Conservation (phyloP, 2,329 filamentous ascomycete genomes). For the Aspergillus sp. region DNA sequence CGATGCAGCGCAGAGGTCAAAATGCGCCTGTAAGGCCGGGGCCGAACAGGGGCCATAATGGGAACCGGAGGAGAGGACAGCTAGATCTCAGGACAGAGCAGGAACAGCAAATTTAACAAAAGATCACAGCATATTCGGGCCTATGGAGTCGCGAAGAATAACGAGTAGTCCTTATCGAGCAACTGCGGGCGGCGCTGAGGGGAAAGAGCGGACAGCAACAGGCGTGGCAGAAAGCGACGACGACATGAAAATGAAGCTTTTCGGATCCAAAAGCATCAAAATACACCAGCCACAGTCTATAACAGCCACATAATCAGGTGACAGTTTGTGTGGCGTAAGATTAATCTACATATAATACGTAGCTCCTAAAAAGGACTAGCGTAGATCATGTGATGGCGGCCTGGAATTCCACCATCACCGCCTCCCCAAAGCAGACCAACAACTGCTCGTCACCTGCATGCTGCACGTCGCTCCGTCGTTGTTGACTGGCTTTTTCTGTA, state of each 20-base stretch:
- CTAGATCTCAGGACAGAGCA: slow-evolving; percentile 16
- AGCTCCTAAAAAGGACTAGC: slow-evolving; percentile 9
- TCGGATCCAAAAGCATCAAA: slow-evolving; percentile 28
- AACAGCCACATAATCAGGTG: slow-evolving; percentile 16
- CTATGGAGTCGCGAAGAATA: slow-evolving; percentile 1
- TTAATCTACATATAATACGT: slow-evolving; percentile 4
- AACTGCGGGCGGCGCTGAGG: neutral
- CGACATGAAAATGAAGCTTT: slow-evolving; percentile 15
- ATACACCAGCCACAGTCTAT: slow-evolving; percentile 19
- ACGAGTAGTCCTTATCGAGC: slow-evolving; percentile 5
- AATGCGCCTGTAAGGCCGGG: slow-evolving; percentile 69
- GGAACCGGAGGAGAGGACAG: slow-evolving; percentile 18
- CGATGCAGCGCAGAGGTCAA: slow-evolving; percentile 80
- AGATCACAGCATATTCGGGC: slow-evolving; percentile 17
- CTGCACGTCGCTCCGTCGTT: neutral
- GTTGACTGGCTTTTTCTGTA: slow-evolving; percentile 1
- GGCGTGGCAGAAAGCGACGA: slow-evolving; percentile 11
- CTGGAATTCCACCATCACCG: slow-evolving; percentile 13
- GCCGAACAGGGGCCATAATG: slow-evolving; percentile 31
- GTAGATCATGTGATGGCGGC: slow-evolving; percentile 22
- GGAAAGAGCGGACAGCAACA: slow-evolving; percentile 2
- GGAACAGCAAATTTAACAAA: slow-evolving; percentile 1
- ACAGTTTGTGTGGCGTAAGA: slow-evolving; percentile 3
- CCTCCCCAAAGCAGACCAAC: slow-evolving; percentile 12
- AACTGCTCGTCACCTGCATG: slow-evolving; percentile 7